These are phyloP conservation scores for Aspergillus floridensis DNA, from an alignment of 2,329 filamentous ascomycete genomes.

Conservation along the genomic window DNA sequence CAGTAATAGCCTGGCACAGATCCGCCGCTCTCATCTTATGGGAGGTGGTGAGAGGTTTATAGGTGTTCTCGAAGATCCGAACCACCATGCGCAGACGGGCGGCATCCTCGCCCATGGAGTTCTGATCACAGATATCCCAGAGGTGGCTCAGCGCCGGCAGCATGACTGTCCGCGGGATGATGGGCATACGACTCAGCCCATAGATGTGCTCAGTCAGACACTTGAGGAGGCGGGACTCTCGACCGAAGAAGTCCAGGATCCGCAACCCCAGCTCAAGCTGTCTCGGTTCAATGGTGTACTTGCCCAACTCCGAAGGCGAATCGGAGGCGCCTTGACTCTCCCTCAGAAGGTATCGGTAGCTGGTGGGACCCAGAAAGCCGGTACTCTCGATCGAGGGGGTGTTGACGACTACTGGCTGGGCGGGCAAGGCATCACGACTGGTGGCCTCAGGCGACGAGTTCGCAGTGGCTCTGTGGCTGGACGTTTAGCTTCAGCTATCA, in stretches of 20 bases:
- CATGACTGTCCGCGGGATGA: conserved; percentile 1
- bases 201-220: not conserved
- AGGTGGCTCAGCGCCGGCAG: not conserved
- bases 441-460: not conserved
- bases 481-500: not conserved
- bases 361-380: conserved; percentile 3
- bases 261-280: not conserved
- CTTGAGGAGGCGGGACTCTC: not conserved
- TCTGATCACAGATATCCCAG: not conserved
- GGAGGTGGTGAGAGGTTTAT: not conserved
- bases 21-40: not conserved
- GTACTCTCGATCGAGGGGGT: not conserved
- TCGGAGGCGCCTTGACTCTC: not conserved
- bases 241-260: not conserved
- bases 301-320: not conserved
- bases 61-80: not conserved
- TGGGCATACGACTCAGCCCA: not conserved
- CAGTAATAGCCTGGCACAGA: not conserved
- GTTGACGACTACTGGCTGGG: conserved; percentile 1
- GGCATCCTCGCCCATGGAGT: not conserved
- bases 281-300: not conserved
- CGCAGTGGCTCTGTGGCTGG: not conserved
- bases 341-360: not conserved
- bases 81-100: not conserved
- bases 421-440: not conserved